Base-by-base conservation (phyloP, 495 filamentous ascomycete genomes). In the Penicillium roqueforti region DNA sequence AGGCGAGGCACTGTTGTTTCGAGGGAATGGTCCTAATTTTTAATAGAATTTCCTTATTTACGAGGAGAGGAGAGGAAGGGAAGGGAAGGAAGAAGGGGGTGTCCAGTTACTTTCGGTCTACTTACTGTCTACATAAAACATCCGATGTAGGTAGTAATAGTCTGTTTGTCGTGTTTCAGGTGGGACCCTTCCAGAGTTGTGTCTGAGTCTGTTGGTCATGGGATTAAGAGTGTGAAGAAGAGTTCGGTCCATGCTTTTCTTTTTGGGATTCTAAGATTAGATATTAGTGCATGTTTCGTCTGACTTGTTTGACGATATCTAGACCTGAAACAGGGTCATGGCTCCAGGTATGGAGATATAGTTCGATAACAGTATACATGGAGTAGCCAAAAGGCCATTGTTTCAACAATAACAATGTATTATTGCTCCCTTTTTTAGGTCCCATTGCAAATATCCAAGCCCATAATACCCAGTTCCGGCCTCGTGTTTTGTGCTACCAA, bases 401-500 rank as follows among this genome's bases (percentile, higher is more conserved):
- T 32, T n/a, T 22, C n/a, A 25, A 34, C 16, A 46, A 47, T 37
- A 16, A 34, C 46, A 31, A 36, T 37, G 31, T 14, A 49, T 13
- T 3, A 20, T 20, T 31, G 6, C 38, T 11, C 23, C 25, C 10
- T 32, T 22, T 18, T 19, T 36, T 10, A 16, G 20, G 13, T 3
- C 13, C 8, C 10, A 4, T 39, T 29, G 16, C 32, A 8, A 36
- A 16, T 16, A 2, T 3, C 6, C 32, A 36, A 7, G 32, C 6
- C 32, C 31, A 34, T n/a, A 34, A 3, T 31, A 31, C 16, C 51
- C 34, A 36, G 16, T 44, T 51, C 48, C 22, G 18, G 49, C 40
- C 43, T 39, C 52, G 52, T 54, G 52, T 54, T 47, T 47, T 40
- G 52, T 54, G 29, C 34, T 22, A 54, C 51, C 23, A 13, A 29